Conservation (phyloP, 2,329 filamentous ascomycete genomes). For the Fusarium veterinarium region DNA sequence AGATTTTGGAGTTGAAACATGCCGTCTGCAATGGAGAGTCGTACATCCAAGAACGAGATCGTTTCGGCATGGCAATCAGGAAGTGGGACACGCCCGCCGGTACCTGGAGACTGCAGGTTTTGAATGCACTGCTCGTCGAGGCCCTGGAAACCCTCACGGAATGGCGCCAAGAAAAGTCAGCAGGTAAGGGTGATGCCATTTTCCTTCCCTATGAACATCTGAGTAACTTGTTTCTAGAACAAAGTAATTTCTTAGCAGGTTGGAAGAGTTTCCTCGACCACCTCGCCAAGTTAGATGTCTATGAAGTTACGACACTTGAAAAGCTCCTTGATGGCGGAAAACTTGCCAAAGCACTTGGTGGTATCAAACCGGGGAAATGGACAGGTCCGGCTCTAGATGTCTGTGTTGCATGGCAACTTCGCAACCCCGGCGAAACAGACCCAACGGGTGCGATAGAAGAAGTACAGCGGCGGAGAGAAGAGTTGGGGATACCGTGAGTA, state of each 20-base stretch:
- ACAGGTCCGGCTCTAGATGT: conserved; percentile 82
- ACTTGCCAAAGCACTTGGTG: conserved; percentile 74
- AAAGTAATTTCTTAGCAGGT: conserved; percentile 57
- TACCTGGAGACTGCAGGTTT: conserved; percentile 77
- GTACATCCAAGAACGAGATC: conserved; percentile 66
- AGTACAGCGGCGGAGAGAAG: conserved; percentile 61
- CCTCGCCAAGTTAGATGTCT: conserved; percentile 64
- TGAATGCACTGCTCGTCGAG: conserved; percentile 76
- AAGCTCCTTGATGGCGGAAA: conserved; percentile 79
- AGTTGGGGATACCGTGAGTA: conserved; percentile 59
- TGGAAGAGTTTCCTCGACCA: conserved; percentile 70
- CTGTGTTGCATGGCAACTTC: conserved; percentile 88
- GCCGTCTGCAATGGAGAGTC: conserved; percentile 60
- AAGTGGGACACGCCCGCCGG: conserved; percentile 72
- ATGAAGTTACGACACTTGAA: conserved; percentile 68
- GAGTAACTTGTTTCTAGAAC: conserved; percentile 49
- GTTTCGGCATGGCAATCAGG: conserved; percentile 79
- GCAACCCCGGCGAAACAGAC: conserved; percentile 76
- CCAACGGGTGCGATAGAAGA: conserved; percentile 68
- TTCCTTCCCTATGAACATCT: conserved; percentile 32
- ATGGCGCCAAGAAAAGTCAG: conserved; percentile 45
- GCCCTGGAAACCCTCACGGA: conserved; percentile 56
- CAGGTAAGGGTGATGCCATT: conserved; percentile 51
- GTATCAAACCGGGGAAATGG: conserved; percentile 83
- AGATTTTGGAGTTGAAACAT: conserved; percentile 73